Evolutionary conservation across 306 rosid genomes (phyloP), one percentile per base, ranked within the genome.

Genomic region (Rosa rugosa): DNA sequence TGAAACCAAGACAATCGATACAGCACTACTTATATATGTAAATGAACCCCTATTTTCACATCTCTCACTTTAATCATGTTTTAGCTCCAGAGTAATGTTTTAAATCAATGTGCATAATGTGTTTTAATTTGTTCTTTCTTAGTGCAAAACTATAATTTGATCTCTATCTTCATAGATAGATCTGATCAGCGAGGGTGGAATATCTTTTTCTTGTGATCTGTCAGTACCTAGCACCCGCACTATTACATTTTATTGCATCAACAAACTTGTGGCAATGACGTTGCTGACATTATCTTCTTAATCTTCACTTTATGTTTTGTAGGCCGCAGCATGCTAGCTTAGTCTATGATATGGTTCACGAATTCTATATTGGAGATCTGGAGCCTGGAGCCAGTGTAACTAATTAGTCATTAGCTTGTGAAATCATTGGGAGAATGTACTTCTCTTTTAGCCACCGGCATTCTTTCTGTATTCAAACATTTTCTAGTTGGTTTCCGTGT

Each of bases 261-360:
- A 22, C n/a, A 45, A 75, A 44, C 34, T 75, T 74, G 8, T 45
- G 40, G 54, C 20, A 44, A 16, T 42, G 56, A 42, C 2, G 18
- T 17, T 18, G 18, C 34, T 63, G 71, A 63, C 60, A 27, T 4
- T 34, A 27, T 47, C 36, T 46, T 34, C 4, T 14, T 13, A 5
- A 62, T n/a, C 36, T 77, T 80, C 71, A 59, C 75, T 75, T 66
- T 49, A 22, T 86, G 13, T 83, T 67, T 67, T 70, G 84, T 88
- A 92, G 98, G 79, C 98, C 98, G 40, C 98, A 94, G 73, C 98
- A 94, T 40, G 97, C 94, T 54, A 92, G 94, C 80, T 92, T 96
- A 81, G 97, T 90, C 63, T 94, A 87, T 65, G 98, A 94, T 86
- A 91, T 92, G 94, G 91, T 94, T 69, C 91, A 92, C 2, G 98